Percentiles rank a stretch among this genome's conserved stretches.
These are phyloP conservation scores for Eucalyptus brandiana DNA, from an alignment of 345 rosid species.

Conservation along the genomic window DNA sequence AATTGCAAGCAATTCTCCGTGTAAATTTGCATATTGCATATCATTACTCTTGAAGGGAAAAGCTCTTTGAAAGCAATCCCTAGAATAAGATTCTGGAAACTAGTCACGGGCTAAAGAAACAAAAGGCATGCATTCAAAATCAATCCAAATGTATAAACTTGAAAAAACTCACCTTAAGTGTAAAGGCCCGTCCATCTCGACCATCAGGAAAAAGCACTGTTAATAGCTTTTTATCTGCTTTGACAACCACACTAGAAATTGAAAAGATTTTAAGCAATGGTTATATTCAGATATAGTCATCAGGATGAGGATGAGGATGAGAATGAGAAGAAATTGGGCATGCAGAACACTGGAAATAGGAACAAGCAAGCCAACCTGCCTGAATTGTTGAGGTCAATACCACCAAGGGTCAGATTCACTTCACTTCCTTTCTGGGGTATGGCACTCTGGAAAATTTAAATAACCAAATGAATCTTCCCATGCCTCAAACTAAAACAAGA, in stretches of 20 bases:
- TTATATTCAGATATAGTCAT: not conserved
- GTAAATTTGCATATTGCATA: not conserved
- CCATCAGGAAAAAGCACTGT: constrained; percentile 96
- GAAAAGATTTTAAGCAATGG: not conserved
- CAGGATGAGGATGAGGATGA: not conserved
- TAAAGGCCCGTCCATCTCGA: constrained; percentile 93
- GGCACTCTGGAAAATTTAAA: constrained; percentile 31
- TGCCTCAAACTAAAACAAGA: not conserved
- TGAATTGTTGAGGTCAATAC: constrained; percentile 99
- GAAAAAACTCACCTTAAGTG: constrained; percentile 58
- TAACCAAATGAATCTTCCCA: not conserved
- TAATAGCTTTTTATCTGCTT: constrained; percentile 90
- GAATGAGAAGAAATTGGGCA: not conserved
- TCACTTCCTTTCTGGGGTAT: constrained; percentile 52
- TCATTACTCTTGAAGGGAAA: not conserved
- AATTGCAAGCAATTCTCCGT: not conserved
- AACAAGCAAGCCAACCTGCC: constrained; percentile 93
- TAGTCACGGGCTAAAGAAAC: not conserved
- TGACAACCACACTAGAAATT: constrained; percentile 74
- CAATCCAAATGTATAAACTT: not conserved
- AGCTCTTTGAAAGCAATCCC: not conserved
- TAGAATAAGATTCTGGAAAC: not conserved
- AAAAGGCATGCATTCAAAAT: not conserved
- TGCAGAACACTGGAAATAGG: not conserved
- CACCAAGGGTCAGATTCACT: constrained; percentile 70